A percentile compares a stretch with the other conserved stretches of the same genome.
These are phyloP conservation scores for Penicillium sclerotigenum DNA, from an alignment of 2,329 filamentous ascomycete species.

Conservation along the genomic window DNA sequence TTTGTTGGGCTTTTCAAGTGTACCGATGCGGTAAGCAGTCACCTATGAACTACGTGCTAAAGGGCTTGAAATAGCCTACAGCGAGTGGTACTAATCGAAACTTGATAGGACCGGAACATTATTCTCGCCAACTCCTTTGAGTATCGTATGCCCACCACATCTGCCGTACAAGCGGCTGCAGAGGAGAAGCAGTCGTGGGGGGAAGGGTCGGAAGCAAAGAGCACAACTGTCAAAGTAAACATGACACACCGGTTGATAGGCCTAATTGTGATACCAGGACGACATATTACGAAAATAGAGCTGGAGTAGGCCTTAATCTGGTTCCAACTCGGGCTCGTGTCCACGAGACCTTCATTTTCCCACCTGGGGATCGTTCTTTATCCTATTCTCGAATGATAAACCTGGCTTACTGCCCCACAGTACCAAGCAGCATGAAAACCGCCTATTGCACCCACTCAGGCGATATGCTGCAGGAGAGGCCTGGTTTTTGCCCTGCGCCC, in stretches of 20 bases:
- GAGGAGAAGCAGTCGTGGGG: constrained; percentile 22
- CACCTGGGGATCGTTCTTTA: not conserved
- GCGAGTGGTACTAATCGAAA: constrained; percentile 7
- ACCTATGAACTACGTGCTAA: constrained; percentile 1
- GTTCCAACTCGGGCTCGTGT: constrained; percentile 4
- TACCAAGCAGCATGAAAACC: constrained; percentile 1
- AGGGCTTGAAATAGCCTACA: not conserved
- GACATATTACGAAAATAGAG: constrained; percentile 83
- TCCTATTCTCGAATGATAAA: constrained; percentile 12
- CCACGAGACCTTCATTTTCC: constrained; percentile 11
- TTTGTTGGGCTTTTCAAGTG: constrained; percentile 93
- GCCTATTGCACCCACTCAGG: not conserved
- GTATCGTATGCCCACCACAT: constrained; percentile 70
- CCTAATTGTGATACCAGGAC: constrained; percentile 81
- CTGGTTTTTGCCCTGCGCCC: constrained; percentile 6
- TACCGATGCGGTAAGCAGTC: constrained; percentile 72
- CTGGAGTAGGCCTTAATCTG: constrained; percentile 60
- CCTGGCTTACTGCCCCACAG: constrained; percentile 6
- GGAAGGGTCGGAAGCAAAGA: constrained; percentile 18
- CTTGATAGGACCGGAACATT: constrained; percentile 73
- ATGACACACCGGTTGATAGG: constrained; percentile 86
- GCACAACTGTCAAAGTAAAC: constrained; percentile 55
- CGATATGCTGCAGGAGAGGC: not conserved
- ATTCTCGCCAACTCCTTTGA: constrained; percentile 84
- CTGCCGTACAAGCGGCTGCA: constrained; percentile 46